Percentiles rank a stretch among this genome's conserved stretches.
These are phyloP conservation scores for Cicer bijugum DNA, from an alignment of 306 rosid genomes.

Conservation along the genomic window DNA sequence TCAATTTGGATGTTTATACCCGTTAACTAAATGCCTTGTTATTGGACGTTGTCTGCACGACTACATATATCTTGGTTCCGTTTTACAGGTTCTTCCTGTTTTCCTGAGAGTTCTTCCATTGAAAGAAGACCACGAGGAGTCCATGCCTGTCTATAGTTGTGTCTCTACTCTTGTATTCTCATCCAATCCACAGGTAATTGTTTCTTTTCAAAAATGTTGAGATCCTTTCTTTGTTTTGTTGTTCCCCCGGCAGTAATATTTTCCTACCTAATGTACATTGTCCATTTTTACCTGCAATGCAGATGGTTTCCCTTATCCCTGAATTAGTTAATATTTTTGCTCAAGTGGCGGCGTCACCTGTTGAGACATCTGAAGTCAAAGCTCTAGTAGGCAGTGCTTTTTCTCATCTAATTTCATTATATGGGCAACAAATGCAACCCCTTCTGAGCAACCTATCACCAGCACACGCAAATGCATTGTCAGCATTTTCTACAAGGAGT, in stretches of 20 bases:
- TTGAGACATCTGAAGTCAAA: constrained; percentile 85
- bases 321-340: constrained; percentile 90
- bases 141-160: constrained; percentile 88
- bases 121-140: constrained; percentile 96
- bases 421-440: constrained; percentile 94
- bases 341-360: constrained; percentile 89
- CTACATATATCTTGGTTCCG: constrained; percentile 37
- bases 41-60: constrained; percentile 2
- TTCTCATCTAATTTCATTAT: constrained; percentile 81
- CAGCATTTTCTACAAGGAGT: constrained; percentile 76
- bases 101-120: constrained; percentile 89
- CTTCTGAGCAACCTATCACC: constrained; percentile 83
- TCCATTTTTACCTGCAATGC: constrained; percentile 48
- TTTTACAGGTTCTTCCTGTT: constrained; percentile 87
- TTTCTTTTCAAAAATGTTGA: constrained; percentile 20
- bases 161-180: constrained; percentile 78
- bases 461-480: constrained; percentile 83
- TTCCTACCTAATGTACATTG: constrained; percentile 38
- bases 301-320: constrained; percentile 90
- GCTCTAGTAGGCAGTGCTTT: constrained; percentile 83
- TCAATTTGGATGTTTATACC: constrained; percentile 14
- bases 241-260: constrained; percentile 12
- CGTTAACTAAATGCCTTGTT: constrained; percentile 26
- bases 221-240: constrained; percentile 35
- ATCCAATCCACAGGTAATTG: constrained; percentile 85